Base-by-base conservation (phyloP, 73 alveolate genomes). In the Paramecium primaurelia region DNA sequence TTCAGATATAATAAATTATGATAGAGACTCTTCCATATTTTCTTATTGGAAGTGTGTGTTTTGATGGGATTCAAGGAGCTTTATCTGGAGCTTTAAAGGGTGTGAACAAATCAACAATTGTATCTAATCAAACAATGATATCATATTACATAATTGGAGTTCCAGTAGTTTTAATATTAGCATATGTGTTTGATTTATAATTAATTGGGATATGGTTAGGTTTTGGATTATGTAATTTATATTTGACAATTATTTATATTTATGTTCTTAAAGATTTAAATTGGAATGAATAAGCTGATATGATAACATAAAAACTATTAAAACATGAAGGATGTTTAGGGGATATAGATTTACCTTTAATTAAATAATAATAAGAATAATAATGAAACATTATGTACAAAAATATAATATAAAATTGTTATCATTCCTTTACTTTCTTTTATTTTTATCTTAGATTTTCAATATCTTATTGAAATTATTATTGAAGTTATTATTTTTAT, bases 151-250 rank as follows among this genome's bases (percentile, higher is more conserved):
- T 80, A 1, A 42, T 80, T 14, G 91, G 91, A 22, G 9, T 80
- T 10, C 91, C 91, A 26, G 25, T 80, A 4, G 34, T 80, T 8
- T 22, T 40, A 14, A 10, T 80, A 3, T 80, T 80, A 25, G 58
- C 91, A 2, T 80, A 32, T 44, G 26, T 12, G 3, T 49, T 80
- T 22, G 16, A 49, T 6, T 45, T 80, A 6, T 2, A 49, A 20
- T 80, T 80, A 80, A 80, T 45, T 42, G 91, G 91, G 1, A 80
- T 80, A 20, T 80, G 91, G 91, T n/a, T 80, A 11, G 73, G 91
- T 26, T 80, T 80, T 80, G 75, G 77, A 1, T 16, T 80, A 3
- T 22, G 58, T 47, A 80, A 80, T 47, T 20, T 75, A 2, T 38
- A 36, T 38, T 42, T 75, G 44, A 75, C 88, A 6, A 38, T 30